These are phyloP conservation scores for Naematelia encephala DNA, from an alignment of 768 basidiomycete genomes.

Conservation along the genomic window DNA sequence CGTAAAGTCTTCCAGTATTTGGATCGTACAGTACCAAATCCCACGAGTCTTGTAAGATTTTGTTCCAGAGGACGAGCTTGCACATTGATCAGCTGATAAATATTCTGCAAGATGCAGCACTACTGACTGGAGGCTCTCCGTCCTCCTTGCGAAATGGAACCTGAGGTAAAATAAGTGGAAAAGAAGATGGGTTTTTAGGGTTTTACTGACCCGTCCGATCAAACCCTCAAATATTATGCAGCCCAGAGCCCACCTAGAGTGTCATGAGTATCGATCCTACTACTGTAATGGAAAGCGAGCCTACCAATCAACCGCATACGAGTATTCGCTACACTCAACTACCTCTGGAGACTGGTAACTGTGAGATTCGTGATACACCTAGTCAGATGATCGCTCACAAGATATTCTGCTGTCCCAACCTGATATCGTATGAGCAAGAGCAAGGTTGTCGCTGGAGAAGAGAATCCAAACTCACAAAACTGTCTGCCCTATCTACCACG, in stretches of 20 bases:
- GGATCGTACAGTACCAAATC: constrained; percentile 5
- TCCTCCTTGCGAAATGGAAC: constrained; percentile 37
- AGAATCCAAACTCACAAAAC: constrained; percentile 36
- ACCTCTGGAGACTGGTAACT: constrained; percentile 74
- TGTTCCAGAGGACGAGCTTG: constrained; percentile 48
- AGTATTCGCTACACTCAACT: constrained; percentile 69
- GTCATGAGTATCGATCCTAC: not conserved
- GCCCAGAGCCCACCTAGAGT: constrained; percentile 70
- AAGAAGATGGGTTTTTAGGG: not conserved
- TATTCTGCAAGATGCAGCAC: not conserved
- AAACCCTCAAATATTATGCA: constrained; percentile 98
- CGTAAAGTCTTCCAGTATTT: constrained; percentile 63
- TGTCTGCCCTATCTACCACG: constrained; percentile 28
- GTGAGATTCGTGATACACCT: not conserved
- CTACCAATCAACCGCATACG: constrained; percentile 92
- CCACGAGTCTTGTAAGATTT: constrained; percentile 69
- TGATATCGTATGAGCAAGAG: not conserved
- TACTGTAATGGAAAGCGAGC: not conserved
- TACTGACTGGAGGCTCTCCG: constrained; percentile 28
- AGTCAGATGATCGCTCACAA: constrained; percentile 31
- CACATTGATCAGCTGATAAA: constrained; percentile 1
- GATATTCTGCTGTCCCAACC: constrained; percentile 42
- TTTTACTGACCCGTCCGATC: constrained; percentile 77
- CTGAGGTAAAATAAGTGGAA: constrained; percentile 10
- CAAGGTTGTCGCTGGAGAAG: no score